Evolutionary conservation across 345 rosid genomes (phyloP).

Genomic region (Hypericum perforatum): DNA sequence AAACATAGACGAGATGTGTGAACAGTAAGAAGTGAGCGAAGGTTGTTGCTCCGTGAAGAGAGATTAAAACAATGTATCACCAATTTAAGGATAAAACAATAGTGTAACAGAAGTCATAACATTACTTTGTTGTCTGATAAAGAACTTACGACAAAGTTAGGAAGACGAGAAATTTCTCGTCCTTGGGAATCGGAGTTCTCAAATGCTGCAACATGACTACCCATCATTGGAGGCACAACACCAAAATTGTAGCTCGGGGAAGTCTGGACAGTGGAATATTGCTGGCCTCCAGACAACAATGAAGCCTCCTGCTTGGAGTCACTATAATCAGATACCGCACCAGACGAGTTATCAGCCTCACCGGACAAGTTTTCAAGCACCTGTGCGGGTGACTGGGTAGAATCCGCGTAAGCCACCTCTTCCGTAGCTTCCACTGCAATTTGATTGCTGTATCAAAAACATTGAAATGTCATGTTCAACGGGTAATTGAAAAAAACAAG

Average conservation of each 20-base stretch:
- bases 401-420: constrained; percentile 43
- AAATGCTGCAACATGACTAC: constrained; percentile 51
- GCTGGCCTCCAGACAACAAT: constrained; percentile 44
- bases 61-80: too few species aligned
- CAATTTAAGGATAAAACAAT: too few species aligned
- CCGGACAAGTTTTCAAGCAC: constrained; percentile 41
- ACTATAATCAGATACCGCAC: constrained; percentile 39
- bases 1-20: constrained; percentile 20
- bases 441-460: constrained; percentile 38
- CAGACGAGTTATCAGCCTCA: constrained; percentile 40
- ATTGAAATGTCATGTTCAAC: neutral
- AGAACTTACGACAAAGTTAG: constrained; percentile 63
- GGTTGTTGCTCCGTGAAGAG: neutral
- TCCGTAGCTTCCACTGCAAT: constrained; percentile 29
- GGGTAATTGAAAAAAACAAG: neutral
- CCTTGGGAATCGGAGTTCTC: constrained; percentile 74
- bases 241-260: constrained; percentile 54
- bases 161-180: constrained; percentile 61
- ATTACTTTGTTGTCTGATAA: too few species aligned
- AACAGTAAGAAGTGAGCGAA: neutral
- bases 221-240: constrained; percentile 47
- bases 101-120: too few species aligned
- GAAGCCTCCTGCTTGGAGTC: constrained; percentile 52
- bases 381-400: constrained; percentile 36
- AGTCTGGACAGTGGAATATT: constrained; percentile 44